Evolutionary conservation across 1,139 yeast genomes (phyloP), one percentile per base, ranked within the genome.

Genomic region (Nakaseomyces sp.): DNA sequence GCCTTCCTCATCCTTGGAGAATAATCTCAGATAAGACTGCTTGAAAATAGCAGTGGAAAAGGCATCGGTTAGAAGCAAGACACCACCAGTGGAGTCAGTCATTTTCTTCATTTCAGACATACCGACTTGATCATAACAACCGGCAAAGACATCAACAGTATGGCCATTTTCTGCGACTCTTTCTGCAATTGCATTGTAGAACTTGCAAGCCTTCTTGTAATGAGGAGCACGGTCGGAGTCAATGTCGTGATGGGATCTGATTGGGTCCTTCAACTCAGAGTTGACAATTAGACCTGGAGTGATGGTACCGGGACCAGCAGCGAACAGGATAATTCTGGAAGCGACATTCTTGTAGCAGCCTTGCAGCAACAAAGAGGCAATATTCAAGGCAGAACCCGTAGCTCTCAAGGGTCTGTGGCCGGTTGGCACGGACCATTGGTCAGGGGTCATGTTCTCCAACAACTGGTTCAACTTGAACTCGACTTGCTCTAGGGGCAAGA

Each of bases 101-200:
- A 93, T 71, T 48, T 84, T 75, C 67, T 87, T 86, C 97, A 91
- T 91, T 70, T 91, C 99, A 56, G 84, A 81, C 76, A 91, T 81
- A 64, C 99, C 99, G 52, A 89, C 85, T 72, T 91, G 98, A 68
- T 91, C 99, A 64, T 88, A 89, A 69, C 96, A 88, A 49, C 98
- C 98, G 32, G 95, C 97, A 68, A 88, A 89, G 43, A 93, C 78
- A 67, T 91, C 98, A 44, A 91, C 80, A 19, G 93, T 78, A 60
- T 88, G 96, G 22, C 93, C 86, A 61, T 86, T 84, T 45, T 77
- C 75, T 24, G 85, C 70, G 12, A 81, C 82, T 54, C 84, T 83
- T 45, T 79, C 76, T 31, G 95, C 86, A 43, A 91, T 65, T 25
- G 73, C 71, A 52, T 86, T 94, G 66, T 89, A 93, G 61, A 80